These are phyloP conservation scores for Lactarius hatsudake DNA, from an alignment of 768 basidiomycete species.

Conservation along the genomic window DNA sequence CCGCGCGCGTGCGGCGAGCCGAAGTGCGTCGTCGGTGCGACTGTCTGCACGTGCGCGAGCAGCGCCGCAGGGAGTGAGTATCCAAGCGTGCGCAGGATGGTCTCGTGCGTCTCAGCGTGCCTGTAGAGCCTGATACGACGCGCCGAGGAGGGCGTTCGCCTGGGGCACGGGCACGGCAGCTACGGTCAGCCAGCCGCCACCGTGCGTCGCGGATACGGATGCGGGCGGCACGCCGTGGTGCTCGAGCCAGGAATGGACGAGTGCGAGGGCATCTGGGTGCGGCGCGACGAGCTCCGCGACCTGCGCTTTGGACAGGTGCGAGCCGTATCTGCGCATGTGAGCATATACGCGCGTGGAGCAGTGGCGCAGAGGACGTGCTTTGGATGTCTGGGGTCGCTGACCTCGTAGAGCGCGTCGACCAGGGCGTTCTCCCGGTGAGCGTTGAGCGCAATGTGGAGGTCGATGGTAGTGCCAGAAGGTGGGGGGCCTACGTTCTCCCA, in stretches of 20 bases:
- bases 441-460: slow-evolving; percentile 23
- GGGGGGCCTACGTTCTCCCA: slow-evolving; percentile 18
- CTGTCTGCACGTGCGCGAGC: slow-evolving; percentile 53
- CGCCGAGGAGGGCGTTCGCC: slow-evolving; percentile 58
- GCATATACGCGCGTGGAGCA: neutral
- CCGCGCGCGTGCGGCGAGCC: slow-evolving; percentile 41
- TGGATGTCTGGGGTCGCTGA: slow-evolving; percentile 20
- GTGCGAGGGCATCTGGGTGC: slow-evolving; percentile 47
- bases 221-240: slow-evolving; percentile 45
- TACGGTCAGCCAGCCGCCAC: slow-evolving; percentile 59
- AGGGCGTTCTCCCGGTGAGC: slow-evolving; percentile 19
- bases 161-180: slow-evolving; percentile 47
- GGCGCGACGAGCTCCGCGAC: slow-evolving; percentile 54
- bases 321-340: slow-evolving; percentile 45
- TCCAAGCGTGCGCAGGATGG: slow-evolving; percentile 52
- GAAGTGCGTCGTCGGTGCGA: slow-evolving; percentile 63
- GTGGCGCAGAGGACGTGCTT: slow-evolving; percentile 6
- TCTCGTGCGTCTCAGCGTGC: slow-evolving; percentile 47
- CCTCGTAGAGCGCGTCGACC: slow-evolving; percentile 22
- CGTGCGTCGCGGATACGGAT: slow-evolving; percentile 40
- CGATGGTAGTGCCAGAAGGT: slow-evolving; percentile 19
- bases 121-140: slow-evolving; percentile 55
- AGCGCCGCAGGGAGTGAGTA: slow-evolving; percentile 58
- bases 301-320: slow-evolving; percentile 58
- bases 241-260: slow-evolving; percentile 54